A percentile compares a stretch with the other conserved stretches of the same genome.
Conservation (phyloP, 2,329 filamentous ascomycete species). For the Verticillium albo-atrum region DNA sequence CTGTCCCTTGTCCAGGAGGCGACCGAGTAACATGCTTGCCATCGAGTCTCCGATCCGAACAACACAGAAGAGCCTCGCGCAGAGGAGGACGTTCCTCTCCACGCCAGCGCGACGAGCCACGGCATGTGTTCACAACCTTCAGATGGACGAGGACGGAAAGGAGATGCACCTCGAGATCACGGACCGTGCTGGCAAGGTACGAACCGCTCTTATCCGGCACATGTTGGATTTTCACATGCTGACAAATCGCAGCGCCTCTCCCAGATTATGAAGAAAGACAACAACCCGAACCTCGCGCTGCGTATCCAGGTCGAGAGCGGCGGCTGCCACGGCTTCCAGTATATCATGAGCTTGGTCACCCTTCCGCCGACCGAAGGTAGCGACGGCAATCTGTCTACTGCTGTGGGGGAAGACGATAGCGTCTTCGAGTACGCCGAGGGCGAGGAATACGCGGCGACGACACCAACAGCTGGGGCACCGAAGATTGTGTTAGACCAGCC, state of each 20-base stretch:
- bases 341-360: constrained; percentile 81
- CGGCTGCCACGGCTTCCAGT: constrained; percentile 97
- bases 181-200: constrained; percentile 72
- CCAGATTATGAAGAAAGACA: constrained; percentile 68
- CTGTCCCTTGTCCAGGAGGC: background rate
- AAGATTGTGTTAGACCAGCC: constrained; percentile 86
- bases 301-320: constrained; percentile 89
- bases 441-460: constrained; percentile 17
- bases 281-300: constrained; percentile 78
- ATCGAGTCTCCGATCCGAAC: background rate
- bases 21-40: background rate
- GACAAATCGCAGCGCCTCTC: constrained; percentile 55
- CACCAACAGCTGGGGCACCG: constrained; percentile 36
- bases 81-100: constrained; percentile 28
- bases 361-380: constrained; percentile 37
- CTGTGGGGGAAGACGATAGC: constrained; percentile 71
- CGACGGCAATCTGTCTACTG: constrained; percentile 23
- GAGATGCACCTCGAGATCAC: constrained; percentile 81
- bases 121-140: constrained; percentile 61
- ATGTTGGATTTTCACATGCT: background rate
- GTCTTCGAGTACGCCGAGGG: constrained; percentile 66
- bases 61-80: background rate
- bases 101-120: constrained; percentile 36
- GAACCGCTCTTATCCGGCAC: constrained; percentile 10
- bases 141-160: constrained; percentile 77